Conservation (phyloP, 257 asterid species). For the Capsicum pubescens region DNA sequence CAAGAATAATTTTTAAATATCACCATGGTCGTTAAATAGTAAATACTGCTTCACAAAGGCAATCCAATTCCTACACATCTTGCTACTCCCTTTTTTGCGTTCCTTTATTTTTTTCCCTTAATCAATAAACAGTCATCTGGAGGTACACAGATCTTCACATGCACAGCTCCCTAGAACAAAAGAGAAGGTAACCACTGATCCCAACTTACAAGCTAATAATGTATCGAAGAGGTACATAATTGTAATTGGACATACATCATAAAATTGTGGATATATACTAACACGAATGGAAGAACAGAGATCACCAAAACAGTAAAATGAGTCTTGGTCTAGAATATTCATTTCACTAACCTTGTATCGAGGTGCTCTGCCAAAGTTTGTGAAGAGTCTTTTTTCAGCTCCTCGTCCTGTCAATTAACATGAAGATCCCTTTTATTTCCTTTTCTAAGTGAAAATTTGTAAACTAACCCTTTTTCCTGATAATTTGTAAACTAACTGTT, state of each 20-base stretch:
- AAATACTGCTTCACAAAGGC: not conserved
- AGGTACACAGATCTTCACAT: not conserved
- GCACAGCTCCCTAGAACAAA: not conserved
- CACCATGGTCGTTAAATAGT: not conserved
- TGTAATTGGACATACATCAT: not conserved
- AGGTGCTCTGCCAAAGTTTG: constrained; percentile 41
- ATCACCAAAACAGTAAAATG: not conserved
- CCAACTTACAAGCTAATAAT: not conserved
- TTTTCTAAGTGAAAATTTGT: not conserved
- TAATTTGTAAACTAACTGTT: constrained; percentile 29
- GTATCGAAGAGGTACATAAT: not conserved
- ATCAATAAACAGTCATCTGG: not conserved
- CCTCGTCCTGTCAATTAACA: constrained; percentile 52
- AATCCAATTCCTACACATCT: not conserved
- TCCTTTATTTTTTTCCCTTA: not conserved
- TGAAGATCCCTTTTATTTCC: not conserved
- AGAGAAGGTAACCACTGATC: not conserved
- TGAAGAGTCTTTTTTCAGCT: constrained; percentile 41
- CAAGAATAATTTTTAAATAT: not conserved
- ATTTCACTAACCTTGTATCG: constrained; percentile 51
- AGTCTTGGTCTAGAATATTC: not conserved
- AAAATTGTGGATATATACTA: not conserved
- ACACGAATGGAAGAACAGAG: not conserved
- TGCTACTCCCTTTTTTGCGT: not conserved
- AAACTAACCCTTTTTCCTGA: not conserved